A percentile compares a stretch with the other conserved stretches of the same genome.
phyloP scores from a whole-genome alignment of 257 asterid genomes.

The Przewalskia tangutica region DNA sequence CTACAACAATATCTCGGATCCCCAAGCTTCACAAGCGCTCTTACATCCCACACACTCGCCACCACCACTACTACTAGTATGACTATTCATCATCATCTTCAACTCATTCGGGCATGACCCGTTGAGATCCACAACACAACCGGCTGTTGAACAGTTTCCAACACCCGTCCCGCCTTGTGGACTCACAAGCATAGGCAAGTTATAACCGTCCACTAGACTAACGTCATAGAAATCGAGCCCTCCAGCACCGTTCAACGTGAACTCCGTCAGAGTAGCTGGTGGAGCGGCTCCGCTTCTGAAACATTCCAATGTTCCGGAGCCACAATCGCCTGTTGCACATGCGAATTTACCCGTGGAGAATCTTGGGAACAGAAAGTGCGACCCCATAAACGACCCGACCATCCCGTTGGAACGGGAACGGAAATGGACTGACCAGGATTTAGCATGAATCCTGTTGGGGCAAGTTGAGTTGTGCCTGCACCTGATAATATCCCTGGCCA shows the following conservation, averaged over 20 bases:
- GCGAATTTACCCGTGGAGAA: constrained; percentile 34
- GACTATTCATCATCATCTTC: constrained; percentile 13
- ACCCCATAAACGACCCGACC: constrained; percentile 76
- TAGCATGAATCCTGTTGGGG: constrained; percentile 48
- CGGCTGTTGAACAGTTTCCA: constrained; percentile 49
- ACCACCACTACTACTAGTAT: not conserved
- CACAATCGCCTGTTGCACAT: constrained; percentile 60
- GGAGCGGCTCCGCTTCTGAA: constrained; percentile 44
- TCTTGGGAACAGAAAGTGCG: constrained; percentile 42
- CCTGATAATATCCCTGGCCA: constrained; percentile 68
- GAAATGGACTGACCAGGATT: constrained; percentile 29
- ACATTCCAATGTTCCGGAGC: constrained; percentile 50
- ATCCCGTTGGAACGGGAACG: constrained; percentile 32
- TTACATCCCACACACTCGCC: constrained; percentile 42
- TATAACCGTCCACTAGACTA: constrained; percentile 75
- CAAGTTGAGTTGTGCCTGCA: constrained; percentile 40
- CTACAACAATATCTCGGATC: constrained; percentile 28
- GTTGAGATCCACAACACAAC: constrained; percentile 50
- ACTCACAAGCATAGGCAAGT: constrained; percentile 54
- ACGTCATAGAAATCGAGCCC: constrained; percentile 78
- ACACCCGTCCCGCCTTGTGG: constrained; percentile 41
- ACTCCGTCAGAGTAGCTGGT: constrained; percentile 66
- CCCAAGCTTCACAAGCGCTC: constrained; percentile 42
- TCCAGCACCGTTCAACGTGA: constrained; percentile 54
- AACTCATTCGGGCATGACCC: constrained; percentile 49